phyloP scores from a whole-genome alignment of 2,329 filamentous ascomycete genomes.

The Aspergillus pseudoviridinutans region DNA sequence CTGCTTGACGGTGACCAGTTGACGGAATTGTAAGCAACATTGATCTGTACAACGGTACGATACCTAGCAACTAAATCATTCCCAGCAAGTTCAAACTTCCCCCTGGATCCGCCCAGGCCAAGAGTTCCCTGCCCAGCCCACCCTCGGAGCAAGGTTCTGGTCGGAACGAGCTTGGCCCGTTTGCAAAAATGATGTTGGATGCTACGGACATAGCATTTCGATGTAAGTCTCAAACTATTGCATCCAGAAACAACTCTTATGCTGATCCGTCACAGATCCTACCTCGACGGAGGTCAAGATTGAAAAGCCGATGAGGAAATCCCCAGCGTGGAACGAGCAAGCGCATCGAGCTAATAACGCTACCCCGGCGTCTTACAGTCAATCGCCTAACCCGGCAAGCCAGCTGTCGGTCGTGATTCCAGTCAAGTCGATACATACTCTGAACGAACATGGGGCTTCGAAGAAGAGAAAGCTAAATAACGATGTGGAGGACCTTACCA shows the following conservation, averaged over 20 bases:
- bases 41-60: constrained; percentile 3
- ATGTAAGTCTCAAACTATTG: constrained; percentile 30
- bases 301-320: constrained; percentile 18
- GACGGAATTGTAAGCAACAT: constrained; percentile 39
- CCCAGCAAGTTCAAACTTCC: constrained; percentile 43
- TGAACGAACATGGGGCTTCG: constrained; percentile 30
- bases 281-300: constrained; percentile 24
- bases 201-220: constrained; percentile 42
- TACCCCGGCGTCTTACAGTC: constrained; percentile 35
- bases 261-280: constrained; percentile 30
- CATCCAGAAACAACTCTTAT: not conserved
- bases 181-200: constrained; percentile 53
- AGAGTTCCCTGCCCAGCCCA: constrained; percentile 13
- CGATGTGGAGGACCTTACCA: constrained; percentile 53
- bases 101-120: constrained; percentile 18
- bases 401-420: constrained; percentile 49
- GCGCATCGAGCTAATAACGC: constrained; percentile 37
- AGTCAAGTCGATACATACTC: constrained; percentile 38
- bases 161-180: constrained; percentile 43
- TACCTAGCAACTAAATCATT: constrained; percentile 10
- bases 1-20: constrained; percentile 67
- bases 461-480: constrained; percentile 51
- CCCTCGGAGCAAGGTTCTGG: constrained; percentile 21
- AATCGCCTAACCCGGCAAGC: constrained; percentile 17
- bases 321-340: constrained; percentile 21